Evolutionary conservation across 257 asterid genomes (phyloP), one percentile per base, ranked within the genome.

Genomic region (Paraleonurus japonicus): DNA sequence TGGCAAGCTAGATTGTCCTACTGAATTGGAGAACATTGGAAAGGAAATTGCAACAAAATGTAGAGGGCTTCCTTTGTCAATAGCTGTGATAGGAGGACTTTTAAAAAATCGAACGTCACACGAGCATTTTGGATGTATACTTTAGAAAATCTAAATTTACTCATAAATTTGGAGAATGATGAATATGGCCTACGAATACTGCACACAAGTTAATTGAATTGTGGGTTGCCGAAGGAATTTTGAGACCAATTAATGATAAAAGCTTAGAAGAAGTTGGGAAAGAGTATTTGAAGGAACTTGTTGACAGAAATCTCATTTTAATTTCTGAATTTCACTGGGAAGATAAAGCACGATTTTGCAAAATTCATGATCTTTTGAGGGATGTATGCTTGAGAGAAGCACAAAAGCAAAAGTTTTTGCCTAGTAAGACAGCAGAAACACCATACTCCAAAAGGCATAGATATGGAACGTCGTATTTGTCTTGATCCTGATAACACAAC

Each of bases 31-130:
- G 30, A 7, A 12, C 7, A 8, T 53, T 9, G 61, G 61, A 53
- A 53, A 8, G 28, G 30, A 53, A 6, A 53, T 53, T 53, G 61
- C 61, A 19, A 70, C 17, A 24, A 70, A 28, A 20, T 70, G 75
- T 24, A 37, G 15, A 54, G 75, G 75, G 55, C 75, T 70, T 32
- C 75, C 75, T 16, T 15, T 70, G 51, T 37, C 67, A 9, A 30
- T 70, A 11, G 67, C 43, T 20, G 53, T 57, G 20, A 70, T 70
- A 5, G 67, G 67, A 1, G 75, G 75, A 7, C 30, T 54, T 16
- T 22, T 70, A 28, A 20, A 8, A 70, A 70, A n/a, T 57, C 75
- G 10, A 7, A 54, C n/a, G 37, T 54, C 32, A 10, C n/a, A 22
- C 61, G 7, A 20, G 16, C 26, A 11, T 9, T 23, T 55, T 55